phyloP scores from a whole-genome alignment of 2,329 filamentous ascomycete species.

The Ceratocystis cubensis region DNA sequence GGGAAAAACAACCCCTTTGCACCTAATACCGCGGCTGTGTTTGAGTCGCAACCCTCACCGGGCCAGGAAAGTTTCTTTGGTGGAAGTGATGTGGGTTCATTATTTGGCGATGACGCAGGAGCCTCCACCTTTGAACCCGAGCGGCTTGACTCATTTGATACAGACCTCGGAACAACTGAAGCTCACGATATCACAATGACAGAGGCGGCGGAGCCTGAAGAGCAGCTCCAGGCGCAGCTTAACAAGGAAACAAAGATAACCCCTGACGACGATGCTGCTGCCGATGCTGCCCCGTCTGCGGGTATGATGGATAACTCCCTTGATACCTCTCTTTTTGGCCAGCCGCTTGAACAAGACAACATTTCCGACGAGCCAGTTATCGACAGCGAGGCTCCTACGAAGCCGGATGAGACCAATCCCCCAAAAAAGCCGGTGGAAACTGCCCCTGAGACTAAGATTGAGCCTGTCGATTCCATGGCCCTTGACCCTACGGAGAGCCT shows the following conservation, averaged over 20 bases:
- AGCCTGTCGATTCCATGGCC: constrained; percentile 7
- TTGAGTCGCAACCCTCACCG: constrained; percentile 47
- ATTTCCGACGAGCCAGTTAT: constrained; percentile 25
- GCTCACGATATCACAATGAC: constrained; percentile 32
- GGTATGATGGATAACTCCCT: constrained; percentile 7
- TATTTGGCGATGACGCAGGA: constrained; percentile 68
- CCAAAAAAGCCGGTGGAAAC: not conserved
- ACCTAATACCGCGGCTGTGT: constrained; percentile 23
- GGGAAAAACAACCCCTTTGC: constrained; percentile 16
- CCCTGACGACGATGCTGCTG: not conserved
- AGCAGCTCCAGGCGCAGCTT: constrained; percentile 28
- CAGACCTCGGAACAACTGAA: constrained; percentile 63
- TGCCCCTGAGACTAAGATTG: not conserved
- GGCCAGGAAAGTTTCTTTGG: constrained; percentile 72
- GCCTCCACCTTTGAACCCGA: constrained; percentile 32
- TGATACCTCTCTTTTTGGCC: constrained; percentile 30
- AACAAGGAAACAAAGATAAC: not conserved
- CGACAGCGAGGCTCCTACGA: constrained; percentile 17
- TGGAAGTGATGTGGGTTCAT: constrained; percentile 63
- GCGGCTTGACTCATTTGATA: constrained; percentile 43
- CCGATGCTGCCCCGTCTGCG: not conserved
- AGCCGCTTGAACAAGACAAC: not conserved
- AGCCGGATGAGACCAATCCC: not conserved
- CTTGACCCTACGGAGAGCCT: not conserved
- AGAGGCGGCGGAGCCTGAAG: constrained; percentile 19